Conservation (phyloP, 2,329 filamentous ascomycete species). For the Colletotrichum theobromicola region DNA sequence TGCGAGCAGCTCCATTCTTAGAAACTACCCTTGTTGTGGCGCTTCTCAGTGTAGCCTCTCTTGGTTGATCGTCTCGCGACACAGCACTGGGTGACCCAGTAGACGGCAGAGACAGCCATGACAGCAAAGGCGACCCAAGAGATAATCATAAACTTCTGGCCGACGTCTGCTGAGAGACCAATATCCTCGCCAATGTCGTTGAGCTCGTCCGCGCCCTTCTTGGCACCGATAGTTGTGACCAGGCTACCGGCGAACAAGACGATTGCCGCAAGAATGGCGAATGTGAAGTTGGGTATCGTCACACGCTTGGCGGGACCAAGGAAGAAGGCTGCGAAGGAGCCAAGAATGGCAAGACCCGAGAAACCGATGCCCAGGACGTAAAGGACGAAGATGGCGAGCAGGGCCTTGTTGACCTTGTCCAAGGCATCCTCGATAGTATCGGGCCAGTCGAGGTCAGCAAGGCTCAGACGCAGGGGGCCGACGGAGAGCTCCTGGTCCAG, state of each 20-base stretch:
- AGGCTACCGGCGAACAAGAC: conserved; percentile 47
- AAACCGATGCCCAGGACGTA: conserved; percentile 50
- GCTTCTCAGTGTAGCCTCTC: conserved; percentile 17
- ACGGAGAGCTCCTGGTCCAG: conserved; percentile 50
- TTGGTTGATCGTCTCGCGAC: conserved; percentile 31
- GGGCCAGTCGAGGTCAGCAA: conserved; percentile 51
- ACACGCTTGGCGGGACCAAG: conserved; percentile 27
- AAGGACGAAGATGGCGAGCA: conserved; percentile 54
- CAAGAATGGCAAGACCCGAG: conserved; percentile 48
- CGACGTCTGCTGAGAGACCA: conserved; percentile 48
- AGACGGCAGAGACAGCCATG: conserved; percentile 44
- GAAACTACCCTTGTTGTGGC: conserved; percentile 29
- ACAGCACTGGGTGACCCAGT: conserved; percentile 45
- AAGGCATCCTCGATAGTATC: conserved; percentile 50
- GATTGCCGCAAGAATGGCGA: conserved; percentile 40
- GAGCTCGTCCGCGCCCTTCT: conserved; percentile 45
- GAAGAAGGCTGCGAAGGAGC: conserved; percentile 40
- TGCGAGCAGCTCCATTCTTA: conserved; percentile 6
- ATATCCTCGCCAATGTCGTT: conserved; percentile 47
- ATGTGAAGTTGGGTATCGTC: conserved; percentile 39
- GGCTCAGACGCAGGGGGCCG: conserved; percentile 49
- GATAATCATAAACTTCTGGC: conserved; percentile 49
- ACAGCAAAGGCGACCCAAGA: conserved; percentile 53
- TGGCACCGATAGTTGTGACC: conserved; percentile 44
- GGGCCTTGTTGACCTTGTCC: conserved; percentile 52